Conservation (phyloP, 495 filamentous ascomycete genomes). For the Letharia lupina region DNA sequence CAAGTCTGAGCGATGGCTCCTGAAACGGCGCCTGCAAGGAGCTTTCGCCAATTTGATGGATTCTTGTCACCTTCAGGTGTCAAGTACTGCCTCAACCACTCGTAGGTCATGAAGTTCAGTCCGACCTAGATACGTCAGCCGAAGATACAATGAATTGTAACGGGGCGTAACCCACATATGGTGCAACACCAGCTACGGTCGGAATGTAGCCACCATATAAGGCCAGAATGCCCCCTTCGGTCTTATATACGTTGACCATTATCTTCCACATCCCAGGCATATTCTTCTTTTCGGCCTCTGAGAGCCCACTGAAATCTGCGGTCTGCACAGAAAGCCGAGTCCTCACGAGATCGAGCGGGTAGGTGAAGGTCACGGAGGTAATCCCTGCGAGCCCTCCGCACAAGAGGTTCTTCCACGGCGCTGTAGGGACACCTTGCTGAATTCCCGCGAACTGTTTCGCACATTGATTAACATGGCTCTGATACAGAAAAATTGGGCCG, state of each 20-base stretch:
- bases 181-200: slow-evolving; percentile 90
- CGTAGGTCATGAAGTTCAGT: slow-evolving; percentile 97
- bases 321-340: slow-evolving; percentile 94
- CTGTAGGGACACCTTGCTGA: slow-evolving; percentile 43
- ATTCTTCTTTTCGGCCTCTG: slow-evolving; percentile 45
- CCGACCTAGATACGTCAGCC: slow-evolving; percentile 57
- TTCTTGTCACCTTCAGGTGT: slow-evolving; percentile 85
- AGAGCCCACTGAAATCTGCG: slow-evolving; percentile 70
- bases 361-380: slow-evolving; percentile 76
- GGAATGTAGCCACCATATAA: slow-evolving; percentile 90
- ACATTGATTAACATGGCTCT: not conserved
- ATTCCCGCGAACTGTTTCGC: slow-evolving; percentile 3
- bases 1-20: slow-evolving; percentile 95
- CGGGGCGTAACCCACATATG: slow-evolving; percentile 57
- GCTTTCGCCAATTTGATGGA: slow-evolving; percentile 68
- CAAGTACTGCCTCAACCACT: slow-evolving; percentile 72
- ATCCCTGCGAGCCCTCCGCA: slow-evolving; percentile 89
- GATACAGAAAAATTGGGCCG: not conserved
- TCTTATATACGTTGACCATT: slow-evolving; percentile 75
- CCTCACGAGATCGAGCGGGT: slow-evolving; percentile 91
- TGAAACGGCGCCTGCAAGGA: slow-evolving; percentile 81
- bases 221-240: slow-evolving; percentile 74
- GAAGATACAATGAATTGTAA: not conserved
- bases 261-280: slow-evolving; percentile 91
- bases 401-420: slow-evolving; percentile 59